Evolutionary conservation across 2,329 filamentous ascomycete genomes (phyloP).

Genomic region (Mollisia scopiformis): DNA sequence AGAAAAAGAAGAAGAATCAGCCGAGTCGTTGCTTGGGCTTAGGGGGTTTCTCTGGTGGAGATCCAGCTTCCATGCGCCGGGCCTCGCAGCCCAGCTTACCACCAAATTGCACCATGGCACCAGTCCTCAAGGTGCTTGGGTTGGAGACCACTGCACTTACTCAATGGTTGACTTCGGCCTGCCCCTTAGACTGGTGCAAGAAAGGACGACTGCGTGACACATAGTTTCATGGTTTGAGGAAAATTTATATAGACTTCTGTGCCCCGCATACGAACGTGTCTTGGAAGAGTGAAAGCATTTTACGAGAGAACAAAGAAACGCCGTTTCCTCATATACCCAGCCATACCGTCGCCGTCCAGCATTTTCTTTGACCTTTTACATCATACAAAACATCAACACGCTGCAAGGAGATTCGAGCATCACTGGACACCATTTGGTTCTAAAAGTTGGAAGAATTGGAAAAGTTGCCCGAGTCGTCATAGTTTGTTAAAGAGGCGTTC

Average conservation of each 20-base stretch:
- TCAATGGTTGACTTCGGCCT: background rate
- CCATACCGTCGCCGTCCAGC: background rate
- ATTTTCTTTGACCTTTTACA: background rate
- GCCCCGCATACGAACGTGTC: slow-evolving; percentile 15
- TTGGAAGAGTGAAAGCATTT: slow-evolving; percentile 8
- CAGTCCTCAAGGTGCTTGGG: background rate
- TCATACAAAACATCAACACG: background rate
- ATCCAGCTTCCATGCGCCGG: background rate
- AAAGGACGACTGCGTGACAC: slow-evolving; percentile 25
- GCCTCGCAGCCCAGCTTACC: background rate
- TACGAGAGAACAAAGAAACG: slow-evolving; percentile 8
- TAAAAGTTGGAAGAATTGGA: background rate
- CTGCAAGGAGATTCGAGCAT: background rate
- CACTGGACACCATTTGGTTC: background rate
- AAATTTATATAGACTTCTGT: slow-evolving; percentile 12
- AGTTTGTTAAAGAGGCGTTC: slow-evolving; percentile 1
- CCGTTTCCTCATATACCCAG: slow-evolving; percentile 1
- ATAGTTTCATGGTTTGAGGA: slow-evolving; percentile 16
- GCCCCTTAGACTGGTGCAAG: slow-evolving; percentile 5
- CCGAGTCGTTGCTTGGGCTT: background rate
- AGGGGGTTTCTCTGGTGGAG: slow-evolving; percentile 1
- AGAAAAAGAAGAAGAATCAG: background rate
- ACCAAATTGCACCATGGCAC: too few relatives aligned
- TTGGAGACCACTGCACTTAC: background rate
- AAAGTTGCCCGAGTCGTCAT: background rate